Percentiles rank a stretch among this genome's conserved stretches.
Conservation (phyloP, 1,284 basidiomycete species). For the Malassezia furfur region DNA sequence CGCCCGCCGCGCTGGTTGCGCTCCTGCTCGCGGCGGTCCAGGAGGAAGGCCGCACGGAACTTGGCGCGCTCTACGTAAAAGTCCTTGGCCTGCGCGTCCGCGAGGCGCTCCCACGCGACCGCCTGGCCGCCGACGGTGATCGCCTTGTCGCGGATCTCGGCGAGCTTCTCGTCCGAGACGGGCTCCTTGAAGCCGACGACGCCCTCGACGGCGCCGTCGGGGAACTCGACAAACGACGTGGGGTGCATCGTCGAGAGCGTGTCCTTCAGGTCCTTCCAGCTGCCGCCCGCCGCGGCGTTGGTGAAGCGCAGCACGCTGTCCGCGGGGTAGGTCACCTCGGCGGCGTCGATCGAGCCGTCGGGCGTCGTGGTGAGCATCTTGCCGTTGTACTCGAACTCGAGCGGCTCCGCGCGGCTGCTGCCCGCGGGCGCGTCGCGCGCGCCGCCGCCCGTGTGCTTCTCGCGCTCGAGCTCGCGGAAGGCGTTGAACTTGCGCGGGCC, state of each 20-base stretch:
- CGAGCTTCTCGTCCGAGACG: slow-evolving; percentile 51
- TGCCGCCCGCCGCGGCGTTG: slow-evolving; percentile 46
- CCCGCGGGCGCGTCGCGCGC: slow-evolving; percentile 38
- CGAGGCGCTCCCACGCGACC: slow-evolving; percentile 44
- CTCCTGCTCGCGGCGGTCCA: slow-evolving; percentile 47
- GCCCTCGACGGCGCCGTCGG: slow-evolving; percentile 47
- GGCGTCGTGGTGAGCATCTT: slow-evolving; percentile 56
- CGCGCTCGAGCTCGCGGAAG: slow-evolving; percentile 67
- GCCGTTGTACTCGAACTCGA: slow-evolving; percentile 49
- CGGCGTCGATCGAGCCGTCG: slow-evolving; percentile 61
- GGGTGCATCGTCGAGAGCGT: slow-evolving; percentile 33
- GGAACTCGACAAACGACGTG: slow-evolving; percentile 35
- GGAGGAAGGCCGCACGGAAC: slow-evolving; percentile 52
- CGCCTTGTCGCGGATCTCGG: slow-evolving; percentile 49
- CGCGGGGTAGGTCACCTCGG: slow-evolving; percentile 59
- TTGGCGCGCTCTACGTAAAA: slow-evolving; percentile 62
- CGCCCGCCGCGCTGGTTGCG: slow-evolving; percentile 54
- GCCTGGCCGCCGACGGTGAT: slow-evolving; percentile 50
- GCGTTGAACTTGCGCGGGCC: slow-evolving; percentile 62
- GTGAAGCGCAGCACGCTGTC: slow-evolving; percentile 65
- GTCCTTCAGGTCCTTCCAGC: slow-evolving; percentile 54
- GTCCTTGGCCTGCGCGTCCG: slow-evolving; percentile 64
- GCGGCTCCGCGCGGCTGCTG: slow-evolving; percentile 47
- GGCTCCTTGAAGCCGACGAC: slow-evolving; percentile 50
- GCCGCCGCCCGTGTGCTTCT: slow-evolving; percentile 39